Evolutionary conservation across 2,329 filamentous ascomycete genomes (phyloP), one percentile per base, ranked within the genome.

Genomic region (Clonostachys solani): DNA sequence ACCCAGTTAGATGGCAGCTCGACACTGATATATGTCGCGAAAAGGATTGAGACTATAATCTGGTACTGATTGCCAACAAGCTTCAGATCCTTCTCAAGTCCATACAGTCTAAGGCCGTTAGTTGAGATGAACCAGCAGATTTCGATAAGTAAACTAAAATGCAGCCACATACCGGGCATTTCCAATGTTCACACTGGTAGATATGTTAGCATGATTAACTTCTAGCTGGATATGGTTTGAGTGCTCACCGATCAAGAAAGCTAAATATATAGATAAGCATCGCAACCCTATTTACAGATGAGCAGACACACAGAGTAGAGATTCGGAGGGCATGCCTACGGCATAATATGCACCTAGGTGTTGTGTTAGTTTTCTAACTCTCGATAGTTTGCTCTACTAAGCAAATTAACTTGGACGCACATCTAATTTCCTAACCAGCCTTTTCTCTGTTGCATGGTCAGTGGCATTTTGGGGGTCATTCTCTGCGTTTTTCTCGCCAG

Each of bases 11-110:
- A 78, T 0, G 77, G 77, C 6, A 80, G 70, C 64, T 83, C 80
- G 78, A 83, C 84, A 52, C 83, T 67, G 45, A 84, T 74, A 60
- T 84, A 84, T 15, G 81, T 80, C 15, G 83, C 80, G 58, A 86
- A 86, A 18, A 87, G 64, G 47, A 87, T 85, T 50, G 71, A 75
- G 42, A 83, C 65, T 47, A 78, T 81, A 4, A 81, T 83, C 48
- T 81, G 75, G 59, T 87, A 87, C 59, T 87, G 69, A 5, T 73
- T 75, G 53, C 78, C 67, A 37, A 63, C 63, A 50, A 87, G 68
- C 3, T 68, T 60, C 19, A 47, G 65, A 44, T 87, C 84, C 10
- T 71, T 68, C 47, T 86, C 62, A 65, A 81, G 66, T 16, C 77
- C 77, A 51, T 78, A 73, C 47, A 81, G 79, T 41, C 75, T 69